Evolutionary conservation across 1,139 yeast genomes (phyloP).

Genomic region (Lodderomyces pseudojiufengensis): DNA sequence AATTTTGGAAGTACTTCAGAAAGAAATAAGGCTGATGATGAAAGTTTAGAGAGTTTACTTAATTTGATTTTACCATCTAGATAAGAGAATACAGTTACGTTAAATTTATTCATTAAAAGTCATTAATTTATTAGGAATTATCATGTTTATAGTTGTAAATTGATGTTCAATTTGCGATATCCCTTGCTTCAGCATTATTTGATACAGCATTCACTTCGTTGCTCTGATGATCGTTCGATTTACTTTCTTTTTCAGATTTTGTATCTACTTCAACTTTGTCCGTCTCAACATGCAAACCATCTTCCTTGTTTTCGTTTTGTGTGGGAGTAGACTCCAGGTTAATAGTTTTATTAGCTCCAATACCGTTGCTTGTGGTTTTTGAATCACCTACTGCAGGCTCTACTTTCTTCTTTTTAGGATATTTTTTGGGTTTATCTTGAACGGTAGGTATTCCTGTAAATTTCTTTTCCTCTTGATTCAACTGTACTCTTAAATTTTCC

Average conservation of each 20-base stretch:
- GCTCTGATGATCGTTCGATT: no score
- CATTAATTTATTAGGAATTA: no score
- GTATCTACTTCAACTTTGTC: no score
- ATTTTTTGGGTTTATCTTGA: conserved; percentile 12
- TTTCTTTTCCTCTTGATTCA: conserved; percentile 41
- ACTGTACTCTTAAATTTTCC: conserved; percentile 41
- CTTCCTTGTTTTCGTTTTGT: background rate
- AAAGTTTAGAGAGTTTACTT: conserved; percentile 33
- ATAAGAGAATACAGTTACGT: background rate
- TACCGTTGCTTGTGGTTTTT: conserved; percentile 8
- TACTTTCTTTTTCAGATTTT: no score
- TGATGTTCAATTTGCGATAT: no score
- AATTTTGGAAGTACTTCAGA: conserved; percentile 31
- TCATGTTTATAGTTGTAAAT: background rate
- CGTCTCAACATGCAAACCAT: no score
- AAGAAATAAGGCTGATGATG: conserved; percentile 34
- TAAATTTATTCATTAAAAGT: background rate
- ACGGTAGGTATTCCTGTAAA: conserved; percentile 33
- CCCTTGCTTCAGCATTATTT: no score
- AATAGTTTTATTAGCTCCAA: background rate
- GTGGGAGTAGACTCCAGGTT: background rate
- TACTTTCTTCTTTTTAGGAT: conserved; percentile 32
- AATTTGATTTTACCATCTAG: conserved; percentile 18
- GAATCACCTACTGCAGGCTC: conserved; percentile 19
- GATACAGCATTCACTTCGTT: no score